These are phyloP conservation scores for Amanita fuliginea DNA, from an alignment of 768 basidiomycete genomes.

Conservation along the genomic window DNA sequence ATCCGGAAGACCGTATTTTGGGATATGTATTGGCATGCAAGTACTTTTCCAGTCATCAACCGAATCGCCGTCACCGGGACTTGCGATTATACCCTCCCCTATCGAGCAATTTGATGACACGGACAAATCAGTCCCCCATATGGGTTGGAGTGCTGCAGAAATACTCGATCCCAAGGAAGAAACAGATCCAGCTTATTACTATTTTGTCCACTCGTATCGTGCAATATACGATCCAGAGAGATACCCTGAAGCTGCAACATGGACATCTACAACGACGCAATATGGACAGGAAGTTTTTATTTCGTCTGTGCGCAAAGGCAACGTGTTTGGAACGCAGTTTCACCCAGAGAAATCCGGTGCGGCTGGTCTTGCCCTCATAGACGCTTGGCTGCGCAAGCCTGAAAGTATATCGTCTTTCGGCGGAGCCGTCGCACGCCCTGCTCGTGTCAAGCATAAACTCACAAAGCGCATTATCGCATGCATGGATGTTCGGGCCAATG, in stretches of 20 bases:
- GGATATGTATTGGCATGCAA: conserved; percentile 98
- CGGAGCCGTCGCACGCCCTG: conserved; percentile 25
- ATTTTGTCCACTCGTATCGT: conserved; percentile 95
- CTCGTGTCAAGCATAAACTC: conserved; percentile 48
- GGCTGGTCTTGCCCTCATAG: conserved; percentile 74
- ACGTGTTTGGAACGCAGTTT: conserved; percentile 90
- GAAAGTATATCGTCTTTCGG: conserved; percentile 17
- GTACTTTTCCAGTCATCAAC: conserved; percentile 82
- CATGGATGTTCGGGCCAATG: conserved; percentile 95
- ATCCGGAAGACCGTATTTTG: conserved; percentile 89
- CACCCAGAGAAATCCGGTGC: conserved; percentile 96
- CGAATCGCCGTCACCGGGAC: conserved; percentile 69
- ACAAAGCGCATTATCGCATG: conserved; percentile 96
- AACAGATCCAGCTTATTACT: conserved; percentile 62
- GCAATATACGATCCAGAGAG: conserved; percentile 57
- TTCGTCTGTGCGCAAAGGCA: conserved; percentile 70
- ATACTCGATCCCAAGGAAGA: conserved; percentile 34
- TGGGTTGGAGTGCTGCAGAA: conserved; percentile 89
- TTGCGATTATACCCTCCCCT: conserved; percentile 75
- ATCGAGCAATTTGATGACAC: conserved; percentile 61
- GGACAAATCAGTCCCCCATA: conserved; percentile 91
- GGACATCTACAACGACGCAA: conserved; percentile 81
- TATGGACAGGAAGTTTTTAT: conserved; percentile 93
- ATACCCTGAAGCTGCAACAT: conserved; percentile 49
- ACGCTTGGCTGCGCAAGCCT: conserved; percentile 65